Evolutionary conservation across 805 yeast genomes (phyloP), one percentile per base, ranked within the genome.

Genomic region (Candida coquimbonensis): DNA sequence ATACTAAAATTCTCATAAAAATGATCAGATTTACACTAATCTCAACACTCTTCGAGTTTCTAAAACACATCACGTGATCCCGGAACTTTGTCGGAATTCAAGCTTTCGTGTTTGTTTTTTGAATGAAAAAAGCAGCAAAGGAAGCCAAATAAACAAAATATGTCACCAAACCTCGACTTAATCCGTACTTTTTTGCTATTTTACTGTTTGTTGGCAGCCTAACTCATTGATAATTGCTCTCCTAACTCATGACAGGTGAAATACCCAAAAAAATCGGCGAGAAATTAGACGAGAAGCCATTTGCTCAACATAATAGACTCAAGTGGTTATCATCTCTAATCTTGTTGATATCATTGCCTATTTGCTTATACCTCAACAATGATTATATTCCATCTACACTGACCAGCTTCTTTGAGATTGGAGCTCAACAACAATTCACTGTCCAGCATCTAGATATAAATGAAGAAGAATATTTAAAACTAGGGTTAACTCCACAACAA

Each of bases 401-500:
- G 8, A 16, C 24, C 16, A 9, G 24, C 5, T 16, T 9, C 7
- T n/a, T 16, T 16, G 19, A 34, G n/a, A 7, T 9, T 8, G 21
- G 12, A 9, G 6, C 36, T 17, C 39, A 39, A 26, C 35, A 38
- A n/a, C 29, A 33, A 17, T 48, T 37, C 24, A 37, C 19, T 9
- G 41, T 48, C 6, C 38, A 50, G 14, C 36, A 44, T 17, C 42
- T 56, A 1, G 56, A 52, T 17, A 50, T 56, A 16, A 51, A 64
- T 31, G 66, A 56, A 11, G 56, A 57, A 1, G 67, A 65, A 34
- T 57, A 64, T 16, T n/a, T 38, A 4, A 52, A 47, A 9, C 53
- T 73, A 14, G 74, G 75, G 0, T 50, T 74, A 9, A 70, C 74
- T 2, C 74, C 73, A 1, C 60, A 61, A 42, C 65, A 61, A 19